phyloP scores from a whole-genome alignment of 108 stramenopile genomes.

The Nitzschia palea region DNA sequence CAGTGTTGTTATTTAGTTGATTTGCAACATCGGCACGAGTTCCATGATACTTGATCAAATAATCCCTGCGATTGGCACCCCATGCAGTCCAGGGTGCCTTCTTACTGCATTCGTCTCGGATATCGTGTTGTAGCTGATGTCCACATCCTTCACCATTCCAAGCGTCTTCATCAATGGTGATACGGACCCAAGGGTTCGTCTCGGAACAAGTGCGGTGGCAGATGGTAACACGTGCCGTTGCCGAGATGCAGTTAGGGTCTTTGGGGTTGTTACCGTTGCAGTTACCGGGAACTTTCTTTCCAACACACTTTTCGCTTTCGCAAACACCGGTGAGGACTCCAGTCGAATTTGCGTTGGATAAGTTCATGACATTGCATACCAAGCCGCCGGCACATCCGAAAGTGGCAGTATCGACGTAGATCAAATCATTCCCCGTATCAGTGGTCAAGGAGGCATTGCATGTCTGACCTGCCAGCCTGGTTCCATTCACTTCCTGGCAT shows the following conservation, averaged over 20 bases:
- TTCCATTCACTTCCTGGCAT: too few relatives aligned
- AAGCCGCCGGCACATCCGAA: too few relatives aligned
- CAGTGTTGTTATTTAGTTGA: background rate
- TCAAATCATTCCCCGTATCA: too few relatives aligned
- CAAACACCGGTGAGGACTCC: too few relatives aligned
- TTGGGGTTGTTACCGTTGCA: conserved; percentile 1
- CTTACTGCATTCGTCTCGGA: background rate
- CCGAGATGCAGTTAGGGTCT: background rate
- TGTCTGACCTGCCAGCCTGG: too few relatives aligned
- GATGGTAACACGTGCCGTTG: background rate
- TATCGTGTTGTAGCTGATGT: conserved; percentile 9
- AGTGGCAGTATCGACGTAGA: too few relatives aligned
- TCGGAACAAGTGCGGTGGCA: conserved; percentile 1
- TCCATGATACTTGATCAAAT: conserved; percentile 17
- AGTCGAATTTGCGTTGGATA: too few relatives aligned
- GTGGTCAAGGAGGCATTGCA: too few relatives aligned
- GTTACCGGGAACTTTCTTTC: conserved; percentile 1
- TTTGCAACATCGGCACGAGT: conserved; percentile 3
- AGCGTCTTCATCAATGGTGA: conserved; percentile 6
- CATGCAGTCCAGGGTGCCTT: conserved; percentile 5
- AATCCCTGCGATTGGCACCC: conserved; percentile 10
- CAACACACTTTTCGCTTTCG: too few relatives aligned
- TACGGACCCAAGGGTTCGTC: background rate
- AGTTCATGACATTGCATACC: too few relatives aligned
- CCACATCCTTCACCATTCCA: conserved; percentile 14